Evolutionary conservation across 1,284 basidiomycete genomes (phyloP).

Genomic region (Fomes fomentarius): DNA sequence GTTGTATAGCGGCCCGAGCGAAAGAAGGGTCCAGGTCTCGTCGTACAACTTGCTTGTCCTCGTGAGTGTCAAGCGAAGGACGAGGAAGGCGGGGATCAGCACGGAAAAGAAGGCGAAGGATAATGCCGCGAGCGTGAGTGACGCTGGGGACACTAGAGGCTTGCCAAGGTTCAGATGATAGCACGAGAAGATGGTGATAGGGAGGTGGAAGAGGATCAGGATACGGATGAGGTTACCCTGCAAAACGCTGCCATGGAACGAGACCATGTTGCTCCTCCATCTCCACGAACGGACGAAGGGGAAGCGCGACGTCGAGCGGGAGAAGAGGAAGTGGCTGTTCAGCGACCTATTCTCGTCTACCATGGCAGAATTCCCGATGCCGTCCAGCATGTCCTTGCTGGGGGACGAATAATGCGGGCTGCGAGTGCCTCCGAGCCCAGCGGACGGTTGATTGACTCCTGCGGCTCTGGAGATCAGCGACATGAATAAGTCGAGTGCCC

Average conservation of each 20-base stretch:
- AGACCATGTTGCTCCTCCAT: constrained; percentile 63
- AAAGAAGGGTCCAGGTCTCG: constrained; percentile 89
- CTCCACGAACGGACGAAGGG: constrained; percentile 43
- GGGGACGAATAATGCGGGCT: constrained; percentile 55
- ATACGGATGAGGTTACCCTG: constrained; percentile 92
- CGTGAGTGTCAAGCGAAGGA: constrained; percentile 77
- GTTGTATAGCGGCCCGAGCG: constrained; percentile 94
- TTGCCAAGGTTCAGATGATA: constrained; percentile 78
- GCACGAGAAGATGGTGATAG: constrained; percentile 88
- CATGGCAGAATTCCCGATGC: constrained; percentile 27
- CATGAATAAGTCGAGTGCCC: constrained; percentile 67
- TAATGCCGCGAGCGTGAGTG: constrained; percentile 73
- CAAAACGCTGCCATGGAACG: constrained; percentile 77
- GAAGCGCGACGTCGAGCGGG: constrained; percentile 32
- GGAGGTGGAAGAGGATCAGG: constrained; percentile 91
- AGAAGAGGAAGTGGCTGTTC: constrained; percentile 47
- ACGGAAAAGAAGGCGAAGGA: constrained; percentile 83
- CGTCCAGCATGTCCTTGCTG: constrained; percentile 56
- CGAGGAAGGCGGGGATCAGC: constrained; percentile 73
- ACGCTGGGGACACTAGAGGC: constrained; percentile 52
- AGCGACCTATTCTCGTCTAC: constrained; percentile 62
- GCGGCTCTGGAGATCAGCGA: constrained; percentile 40
- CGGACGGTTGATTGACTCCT: constrained; percentile 30
- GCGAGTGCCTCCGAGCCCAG: constrained; percentile 44
- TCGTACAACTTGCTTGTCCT: constrained; percentile 93